Evolutionary conservation across 345 rosid genomes (phyloP).

Genomic region (Camelina sativa): DNA sequence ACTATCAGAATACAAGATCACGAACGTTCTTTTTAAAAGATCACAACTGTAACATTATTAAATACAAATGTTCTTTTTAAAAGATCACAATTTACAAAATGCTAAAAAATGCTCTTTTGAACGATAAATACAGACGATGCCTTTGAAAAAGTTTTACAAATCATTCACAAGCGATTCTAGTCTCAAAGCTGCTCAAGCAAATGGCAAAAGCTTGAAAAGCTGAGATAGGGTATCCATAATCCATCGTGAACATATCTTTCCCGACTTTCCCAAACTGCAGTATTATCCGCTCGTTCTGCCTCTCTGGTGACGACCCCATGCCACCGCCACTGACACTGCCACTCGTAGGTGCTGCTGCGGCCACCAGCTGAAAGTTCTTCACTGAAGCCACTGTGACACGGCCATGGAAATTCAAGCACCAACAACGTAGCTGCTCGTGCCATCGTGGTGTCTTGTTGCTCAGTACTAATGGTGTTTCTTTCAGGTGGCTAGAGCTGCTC

Average conservation of each 20-base stretch:
- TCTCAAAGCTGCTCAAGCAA: constrained; percentile 85
- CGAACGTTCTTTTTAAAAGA: not conserved
- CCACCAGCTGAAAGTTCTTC: constrained; percentile 61
- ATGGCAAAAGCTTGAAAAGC: constrained; percentile 83
- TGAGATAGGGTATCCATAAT: constrained; percentile 71
- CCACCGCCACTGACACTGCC: constrained; percentile 48
- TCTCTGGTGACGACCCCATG: constrained; percentile 44
- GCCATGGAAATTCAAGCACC: constrained; percentile 83
- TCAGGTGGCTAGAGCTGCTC: constrained; percentile 37
- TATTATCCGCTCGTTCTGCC: constrained; percentile 53
- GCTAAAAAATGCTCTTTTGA: constrained; percentile 17
- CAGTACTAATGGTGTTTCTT: constrained; percentile 52
- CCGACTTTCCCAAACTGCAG: constrained; percentile 83
- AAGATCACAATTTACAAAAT: constrained; percentile 26
- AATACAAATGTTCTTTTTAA: not conserved
- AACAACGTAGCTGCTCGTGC: constrained; percentile 84
- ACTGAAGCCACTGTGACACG: constrained; percentile 85
- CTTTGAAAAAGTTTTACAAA: not conserved
- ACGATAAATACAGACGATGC: not conserved
- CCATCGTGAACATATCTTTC: constrained; percentile 84
- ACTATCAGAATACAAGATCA: not conserved
- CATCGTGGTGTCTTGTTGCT: constrained; percentile 80
- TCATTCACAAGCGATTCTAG: constrained; percentile 78
- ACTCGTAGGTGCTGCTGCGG: constrained; percentile 48
- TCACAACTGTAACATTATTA: not conserved